A percentile compares a stretch with the other conserved stretches of the same genome.
Conservation (phyloP, 495 filamentous ascomycete genomes). For the Pyronema omphalodes region DNA sequence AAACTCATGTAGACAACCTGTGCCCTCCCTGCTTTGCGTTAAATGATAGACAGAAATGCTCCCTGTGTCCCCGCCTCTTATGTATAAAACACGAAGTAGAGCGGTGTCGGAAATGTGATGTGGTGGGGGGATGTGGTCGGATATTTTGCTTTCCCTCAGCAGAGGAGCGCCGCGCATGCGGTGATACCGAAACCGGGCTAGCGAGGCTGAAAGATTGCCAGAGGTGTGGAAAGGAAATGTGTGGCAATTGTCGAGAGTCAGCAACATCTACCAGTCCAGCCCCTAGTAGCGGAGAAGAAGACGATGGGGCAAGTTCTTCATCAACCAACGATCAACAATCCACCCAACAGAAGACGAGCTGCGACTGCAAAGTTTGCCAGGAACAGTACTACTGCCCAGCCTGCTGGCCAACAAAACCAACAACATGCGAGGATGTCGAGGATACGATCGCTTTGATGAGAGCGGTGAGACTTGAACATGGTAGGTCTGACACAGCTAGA, state of each 20-base stretch:
- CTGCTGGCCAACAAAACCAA: conserved; percentile 20
- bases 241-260: conserved; percentile 11
- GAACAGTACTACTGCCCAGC: conserved; percentile 21
- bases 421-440: conserved; percentile 10
- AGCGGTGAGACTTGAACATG: too few species aligned
- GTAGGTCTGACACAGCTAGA: too few species aligned
- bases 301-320: conserved; percentile 4
- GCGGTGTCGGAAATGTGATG: conserved; percentile 18
- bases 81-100: conserved; percentile 23
- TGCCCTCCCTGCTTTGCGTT: conserved; percentile 16
- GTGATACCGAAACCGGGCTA: conserved; percentile 17
- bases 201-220: conserved; percentile 23
- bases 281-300: not conserved
- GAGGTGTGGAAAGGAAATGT: conserved; percentile 18
- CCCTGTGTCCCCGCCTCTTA: conserved; percentile 16
- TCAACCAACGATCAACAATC: not conserved
- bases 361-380: conserved; percentile 19
- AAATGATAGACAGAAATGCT: conserved; percentile 16
- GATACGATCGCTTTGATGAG: too few species aligned
- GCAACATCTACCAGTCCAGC: conserved; percentile 10
- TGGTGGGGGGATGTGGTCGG: conserved; percentile 15
- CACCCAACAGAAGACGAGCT: conserved; percentile 11
- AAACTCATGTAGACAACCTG: conserved; percentile 22
- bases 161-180: conserved; percentile 17
- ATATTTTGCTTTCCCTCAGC: conserved; percentile 20